Base-by-base conservation (phyloP, 371 early-diverging fungal species). In the Mortierella sp. region DNA sequence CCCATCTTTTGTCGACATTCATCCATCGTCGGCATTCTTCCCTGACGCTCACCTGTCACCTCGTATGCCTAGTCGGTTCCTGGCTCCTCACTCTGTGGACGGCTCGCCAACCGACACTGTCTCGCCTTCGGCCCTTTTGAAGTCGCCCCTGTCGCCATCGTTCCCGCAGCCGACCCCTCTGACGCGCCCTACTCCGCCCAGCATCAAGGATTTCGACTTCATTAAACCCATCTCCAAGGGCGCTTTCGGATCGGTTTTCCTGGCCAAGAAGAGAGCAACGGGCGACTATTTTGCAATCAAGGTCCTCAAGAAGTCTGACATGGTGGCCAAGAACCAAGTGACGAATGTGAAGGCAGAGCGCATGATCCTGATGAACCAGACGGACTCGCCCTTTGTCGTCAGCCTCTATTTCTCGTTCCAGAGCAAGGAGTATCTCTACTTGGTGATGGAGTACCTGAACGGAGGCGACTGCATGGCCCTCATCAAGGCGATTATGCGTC, bases 391-490 rank as follows among this genome's bases (percentile, higher is more conserved):
- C 0, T 98, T 93, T 90, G 97, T 99, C 2, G 97, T 97, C 47
- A 95, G 95, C 65, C 90, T 99, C 11, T 96, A 94, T 80, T 98
- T 93, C 82, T 93, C 96, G 2, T 99, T 99, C 85, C 97, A 99
- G 73, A 96, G 94, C 66, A 92, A 92, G 52, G 96, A 97, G 47
- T 94, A 96, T 79, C 86, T 99, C 47, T 99, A 96, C 75, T 86
- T 98, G 40, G 98, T 98, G 1, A 93, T 99, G 93, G 98, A 98
- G 79, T 99, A 98, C 81, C 85, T 98, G 65, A 97, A 96, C 79
- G 99, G 99, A 37, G 99, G 99, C 3, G 99, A 99, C 82, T 96
- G 97, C 68, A 96, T 96, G 14, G 93, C 98, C 1, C 86, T 99
- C 34, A 88, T 98, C 71, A 97, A 98, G 85, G 91, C 91, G 0